These are phyloP conservation scores for Stellera chamaejasme DNA, from an alignment of 345 rosid genomes.

Conservation along the genomic window DNA sequence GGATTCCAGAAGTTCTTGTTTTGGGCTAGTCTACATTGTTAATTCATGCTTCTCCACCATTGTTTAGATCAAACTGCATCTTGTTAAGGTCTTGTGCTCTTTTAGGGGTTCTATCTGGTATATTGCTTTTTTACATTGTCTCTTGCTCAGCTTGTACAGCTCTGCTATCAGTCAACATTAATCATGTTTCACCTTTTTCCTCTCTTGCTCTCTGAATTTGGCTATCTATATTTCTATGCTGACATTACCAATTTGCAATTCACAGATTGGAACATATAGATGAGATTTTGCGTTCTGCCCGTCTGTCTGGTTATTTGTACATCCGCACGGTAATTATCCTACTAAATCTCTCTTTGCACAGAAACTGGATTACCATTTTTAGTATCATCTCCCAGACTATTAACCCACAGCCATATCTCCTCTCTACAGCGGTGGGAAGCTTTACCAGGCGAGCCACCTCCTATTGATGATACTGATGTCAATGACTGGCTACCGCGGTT, in stretches of 20 bases:
- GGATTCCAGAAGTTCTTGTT: no score
- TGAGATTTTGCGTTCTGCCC: constrained; percentile 87
- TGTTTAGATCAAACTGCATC: no score
- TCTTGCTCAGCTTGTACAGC: no score
- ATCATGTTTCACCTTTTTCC: background rate
- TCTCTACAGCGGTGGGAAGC: constrained; percentile 85
- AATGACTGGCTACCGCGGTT: constrained; percentile 99
- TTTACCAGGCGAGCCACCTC: constrained; percentile 91
- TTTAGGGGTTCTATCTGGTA: background rate
- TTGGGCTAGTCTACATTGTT: no score
- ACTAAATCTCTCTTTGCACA: constrained; percentile 11
- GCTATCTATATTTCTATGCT: background rate
- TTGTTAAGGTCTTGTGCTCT: background rate
- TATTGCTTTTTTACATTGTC: no score
- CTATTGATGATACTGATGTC: constrained; percentile 81
- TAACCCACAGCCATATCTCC: background rate
- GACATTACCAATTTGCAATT: background rate
- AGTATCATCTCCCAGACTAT: background rate
- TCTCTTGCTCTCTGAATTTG: background rate
- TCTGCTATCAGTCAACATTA: no score
- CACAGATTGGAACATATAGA: constrained; percentile 86
- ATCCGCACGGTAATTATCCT: constrained; percentile 58
- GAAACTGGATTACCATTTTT: constrained; percentile 9
- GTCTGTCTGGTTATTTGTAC: constrained; percentile 73
- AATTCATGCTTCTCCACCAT: no score